A percentile compares a stretch with the other conserved stretches of the same genome.
Conservation (phyloP, 148 eudicot species). For the Vaccinium darrowii region DNA sequence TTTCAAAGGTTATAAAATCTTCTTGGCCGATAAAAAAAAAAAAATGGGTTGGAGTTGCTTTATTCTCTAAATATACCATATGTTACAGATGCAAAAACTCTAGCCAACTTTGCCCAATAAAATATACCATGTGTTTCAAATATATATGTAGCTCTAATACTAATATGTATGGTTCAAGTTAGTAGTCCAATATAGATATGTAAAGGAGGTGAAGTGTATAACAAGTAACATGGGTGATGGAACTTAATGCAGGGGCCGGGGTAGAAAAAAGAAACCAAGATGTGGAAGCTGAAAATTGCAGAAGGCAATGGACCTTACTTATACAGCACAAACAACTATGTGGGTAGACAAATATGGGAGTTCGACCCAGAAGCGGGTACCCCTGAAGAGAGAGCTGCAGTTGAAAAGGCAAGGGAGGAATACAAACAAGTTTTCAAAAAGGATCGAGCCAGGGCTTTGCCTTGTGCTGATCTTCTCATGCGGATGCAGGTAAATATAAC, state of each 20-base stretch:
- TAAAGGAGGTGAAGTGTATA: neutral
- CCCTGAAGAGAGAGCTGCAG: slow-evolving; percentile 15
- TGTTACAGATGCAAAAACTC: no score
- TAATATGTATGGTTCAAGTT: no score
- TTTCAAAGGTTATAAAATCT: no score
- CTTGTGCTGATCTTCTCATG: slow-evolving; percentile 30
- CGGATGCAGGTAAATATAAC: slow-evolving; percentile 24
- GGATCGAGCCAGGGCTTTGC: slow-evolving; percentile 6
- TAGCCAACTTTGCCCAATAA: no score
- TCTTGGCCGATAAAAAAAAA: no score
- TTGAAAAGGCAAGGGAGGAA: slow-evolving; percentile 14
- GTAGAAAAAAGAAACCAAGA: neutral
- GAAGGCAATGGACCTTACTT: slow-evolving; percentile 25
- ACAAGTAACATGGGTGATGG: neutral
- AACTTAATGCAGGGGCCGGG: no score
- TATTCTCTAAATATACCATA: no score
- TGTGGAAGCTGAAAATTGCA: slow-evolving; percentile 34
- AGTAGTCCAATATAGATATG: no score
- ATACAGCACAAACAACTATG: slow-evolving; percentile 28
- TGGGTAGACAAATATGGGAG: slow-evolving; percentile 30
- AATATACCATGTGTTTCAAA: no score
- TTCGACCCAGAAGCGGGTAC: slow-evolving; percentile 19
- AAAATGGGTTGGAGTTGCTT: no score
- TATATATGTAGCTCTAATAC: no score
- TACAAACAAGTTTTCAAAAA: slow-evolving; percentile 1